A percentile compares a stretch with the other conserved stretches of the same genome.
Conservation (phyloP, 371 early-diverging fungal species). For the Actinomortierella wolfii region DNA sequence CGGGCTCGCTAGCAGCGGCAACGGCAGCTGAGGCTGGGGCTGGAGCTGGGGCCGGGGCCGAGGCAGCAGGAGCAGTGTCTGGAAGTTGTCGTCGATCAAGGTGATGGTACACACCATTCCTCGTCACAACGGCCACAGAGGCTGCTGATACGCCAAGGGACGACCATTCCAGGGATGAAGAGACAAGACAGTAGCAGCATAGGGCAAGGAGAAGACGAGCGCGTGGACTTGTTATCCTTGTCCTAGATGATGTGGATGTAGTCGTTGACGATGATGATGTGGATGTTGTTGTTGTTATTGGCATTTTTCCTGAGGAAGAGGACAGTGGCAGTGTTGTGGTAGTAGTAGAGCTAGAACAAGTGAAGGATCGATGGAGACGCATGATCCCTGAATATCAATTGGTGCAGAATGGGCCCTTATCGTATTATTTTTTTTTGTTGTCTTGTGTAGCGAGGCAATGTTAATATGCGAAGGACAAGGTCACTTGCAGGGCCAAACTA, state of each 20-base stretch:
- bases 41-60: slow-evolving; percentile 1
- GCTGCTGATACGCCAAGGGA: background rate
- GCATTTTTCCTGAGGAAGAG: too few relatives aligned
- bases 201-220: too few relatives aligned
- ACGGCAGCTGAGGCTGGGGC: slow-evolving; percentile 7
- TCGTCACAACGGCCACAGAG: slow-evolving; percentile 1
- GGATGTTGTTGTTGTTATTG: too few relatives aligned
- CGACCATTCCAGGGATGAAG: background rate
- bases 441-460: background rate
- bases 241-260: too few relatives aligned
- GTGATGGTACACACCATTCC: slow-evolving; percentile 15
- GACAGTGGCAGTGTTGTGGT: too few relatives aligned
- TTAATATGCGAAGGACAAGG: background rate
- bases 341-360: too few relatives aligned
- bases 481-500: background rate
- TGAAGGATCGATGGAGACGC: too few relatives aligned
- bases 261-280: too few relatives aligned
- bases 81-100: slow-evolving; percentile 8
- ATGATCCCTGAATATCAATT: background rate
- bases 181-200: too few relatives aligned
- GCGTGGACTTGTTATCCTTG: too few relatives aligned
- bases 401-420: background rate
- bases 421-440: background rate
- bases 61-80: slow-evolving; percentile 2
- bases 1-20: slow-evolving; percentile 4